Base-by-base conservation (phyloP, 345 rosid species). In the Heritiera fomes region DNA sequence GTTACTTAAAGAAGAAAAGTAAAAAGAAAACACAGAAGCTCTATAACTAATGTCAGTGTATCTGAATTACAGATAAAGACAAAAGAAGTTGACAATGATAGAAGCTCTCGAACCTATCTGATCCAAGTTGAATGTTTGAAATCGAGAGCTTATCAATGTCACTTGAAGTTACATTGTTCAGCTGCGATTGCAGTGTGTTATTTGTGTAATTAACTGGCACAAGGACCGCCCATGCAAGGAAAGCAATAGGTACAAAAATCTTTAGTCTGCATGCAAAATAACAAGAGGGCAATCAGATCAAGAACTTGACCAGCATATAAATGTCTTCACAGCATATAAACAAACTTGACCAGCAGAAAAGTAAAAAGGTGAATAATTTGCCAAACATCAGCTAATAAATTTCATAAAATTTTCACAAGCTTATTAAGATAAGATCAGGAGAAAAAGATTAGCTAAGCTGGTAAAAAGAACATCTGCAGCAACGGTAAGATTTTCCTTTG, bases 61-160 rank as follows among this genome's bases (percentile, higher is more conserved):
- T 52, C 13, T 2, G 28, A 71, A 77, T 49, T 20, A 14, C 34
- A 78, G 40, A 47, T 30, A 2, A 47, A 8, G 63, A 55, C 0
- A 53, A 46, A 43, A 38, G 34, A 76, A 61, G 12, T 28, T 60
- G 67, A 10, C 15, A 60, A 23, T 7, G 73, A 62, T 40, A 15
- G 65, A 50, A 56, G 13, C 6, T 34, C 41, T 75, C n/a, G 1
- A 0, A 95, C 99, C 99, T 92, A 17, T 81, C 30, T 18, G 99
- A 96, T 71, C 1, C 23, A 32, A 3, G 66, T 3, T 95, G 93
- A 77, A 96, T 77, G 79, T 96, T 96, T 60, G 99, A 93, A 71
- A 96, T 88, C 2, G 99, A 89, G 60, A 96, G 97, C 86, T 88
- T 91, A 88, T 96, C 99, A 52, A 96, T 91, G 75, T 92, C 88